Conservation (phyloP, 768 basidiomycete species). For the Kwoniella heveanensis region DNA sequence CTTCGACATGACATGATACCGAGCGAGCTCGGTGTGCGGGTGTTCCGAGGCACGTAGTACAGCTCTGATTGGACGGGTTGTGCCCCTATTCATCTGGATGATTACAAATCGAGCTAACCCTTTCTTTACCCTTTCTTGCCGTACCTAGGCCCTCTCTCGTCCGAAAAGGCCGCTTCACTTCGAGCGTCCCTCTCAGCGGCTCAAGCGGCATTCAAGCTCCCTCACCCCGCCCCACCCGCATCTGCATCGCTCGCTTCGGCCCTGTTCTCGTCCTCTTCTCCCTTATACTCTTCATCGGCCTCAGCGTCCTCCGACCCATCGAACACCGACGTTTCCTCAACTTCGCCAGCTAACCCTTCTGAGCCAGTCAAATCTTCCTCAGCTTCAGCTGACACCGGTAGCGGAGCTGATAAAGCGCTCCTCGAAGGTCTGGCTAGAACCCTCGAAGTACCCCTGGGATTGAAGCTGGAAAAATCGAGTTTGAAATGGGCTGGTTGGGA, state of each 20-base stretch:
- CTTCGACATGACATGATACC: too few relatives aligned
- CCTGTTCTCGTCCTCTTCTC: conserved; percentile 38
- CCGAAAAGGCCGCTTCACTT: conserved; percentile 27
- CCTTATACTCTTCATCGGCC: conserved; percentile 33
- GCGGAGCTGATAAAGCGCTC: conserved; percentile 25
- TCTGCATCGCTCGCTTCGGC: conserved; percentile 44
- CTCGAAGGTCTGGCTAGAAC: conserved; percentile 42
- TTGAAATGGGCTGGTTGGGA: conserved; percentile 54
- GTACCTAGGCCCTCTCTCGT: conserved; percentile 33
- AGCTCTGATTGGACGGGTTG: not conserved
- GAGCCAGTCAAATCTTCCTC: conserved; percentile 23
- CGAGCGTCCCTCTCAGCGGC: conserved; percentile 44
- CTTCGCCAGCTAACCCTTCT: conserved; percentile 39
- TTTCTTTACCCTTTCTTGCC: not conserved
- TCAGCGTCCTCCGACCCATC: conserved; percentile 19
- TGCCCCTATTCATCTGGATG: too few relatives aligned
- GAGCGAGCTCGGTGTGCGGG: too few relatives aligned
- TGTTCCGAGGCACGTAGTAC: not conserved
- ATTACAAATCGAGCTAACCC: not conserved
- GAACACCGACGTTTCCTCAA: conserved; percentile 29
- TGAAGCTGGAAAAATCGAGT: conserved; percentile 49
- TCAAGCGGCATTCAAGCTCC: conserved; percentile 42
- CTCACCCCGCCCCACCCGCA: conserved; percentile 39
- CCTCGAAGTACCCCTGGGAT: conserved; percentile 49
- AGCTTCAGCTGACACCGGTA: not conserved